A percentile compares a stretch with the other conserved stretches of the same genome.
Conservation (phyloP, 306 rosid genomes). For the Corylus avellana region DNA sequence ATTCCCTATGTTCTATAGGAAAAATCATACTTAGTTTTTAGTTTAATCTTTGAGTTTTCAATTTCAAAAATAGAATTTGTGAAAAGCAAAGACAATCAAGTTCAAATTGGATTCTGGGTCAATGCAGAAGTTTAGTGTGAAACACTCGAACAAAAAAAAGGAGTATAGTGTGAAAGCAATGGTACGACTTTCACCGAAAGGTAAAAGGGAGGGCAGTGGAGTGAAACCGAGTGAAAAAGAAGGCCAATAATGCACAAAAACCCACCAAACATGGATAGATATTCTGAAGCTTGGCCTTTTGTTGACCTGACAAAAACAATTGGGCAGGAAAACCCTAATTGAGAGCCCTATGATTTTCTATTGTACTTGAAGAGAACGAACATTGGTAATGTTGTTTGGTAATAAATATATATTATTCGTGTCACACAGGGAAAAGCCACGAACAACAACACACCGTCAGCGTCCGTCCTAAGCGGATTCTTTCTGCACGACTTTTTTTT, state of each 20-base stretch:
- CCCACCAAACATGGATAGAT: not conserved
- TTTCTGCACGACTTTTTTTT: not conserved
- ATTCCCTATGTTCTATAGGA: too few species aligned
- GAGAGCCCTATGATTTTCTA: constrained; percentile 43
- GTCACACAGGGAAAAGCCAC: not conserved
- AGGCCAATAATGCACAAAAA: not conserved
- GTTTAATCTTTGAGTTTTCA: too few species aligned
- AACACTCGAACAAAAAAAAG: too few species aligned
- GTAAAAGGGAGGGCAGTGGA: not conserved
- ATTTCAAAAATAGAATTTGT: too few species aligned
- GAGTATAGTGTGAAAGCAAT: too few species aligned
- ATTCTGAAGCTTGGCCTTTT: not conserved
- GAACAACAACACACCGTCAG: not conserved
- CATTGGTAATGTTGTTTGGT: constrained; percentile 17
- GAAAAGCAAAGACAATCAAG: too few species aligned
- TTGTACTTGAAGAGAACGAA: not conserved
- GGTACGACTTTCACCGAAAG: too few species aligned
- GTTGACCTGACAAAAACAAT: not conserved
- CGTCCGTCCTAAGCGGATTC: constrained; percentile 45
- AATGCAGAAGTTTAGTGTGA: too few species aligned
- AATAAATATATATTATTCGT: not conserved
- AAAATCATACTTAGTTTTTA: too few species aligned
- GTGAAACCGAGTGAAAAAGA: not conserved
- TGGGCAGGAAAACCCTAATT: constrained; percentile 28
- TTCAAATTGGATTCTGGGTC: too few species aligned